Conservation (phyloP, 495 filamentous ascomycete genomes). For the Penicillium angulare region DNA sequence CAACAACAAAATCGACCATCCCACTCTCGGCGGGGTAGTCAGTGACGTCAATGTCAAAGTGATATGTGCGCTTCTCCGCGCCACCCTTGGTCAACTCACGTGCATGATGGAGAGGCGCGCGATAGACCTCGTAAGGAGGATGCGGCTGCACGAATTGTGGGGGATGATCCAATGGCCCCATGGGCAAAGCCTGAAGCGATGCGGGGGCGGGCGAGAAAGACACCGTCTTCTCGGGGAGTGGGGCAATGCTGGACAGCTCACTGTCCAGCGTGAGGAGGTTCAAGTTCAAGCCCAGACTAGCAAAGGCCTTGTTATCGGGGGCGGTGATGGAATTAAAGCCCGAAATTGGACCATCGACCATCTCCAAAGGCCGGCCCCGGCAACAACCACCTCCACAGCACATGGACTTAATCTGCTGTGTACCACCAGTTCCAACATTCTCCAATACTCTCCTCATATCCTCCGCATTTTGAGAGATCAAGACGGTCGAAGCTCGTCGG, state of each 20-base stretch:
- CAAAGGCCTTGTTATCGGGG: slow-evolving; percentile 78
- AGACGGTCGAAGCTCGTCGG: slow-evolving; percentile 74
- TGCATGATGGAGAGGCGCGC: slow-evolving; percentile 75
- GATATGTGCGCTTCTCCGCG: slow-evolving; percentile 94
- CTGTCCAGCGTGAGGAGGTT: slow-evolving; percentile 66
- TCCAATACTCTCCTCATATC: slow-evolving; percentile 67
- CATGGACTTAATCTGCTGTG: slow-evolving; percentile 55
- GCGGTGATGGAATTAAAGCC: slow-evolving; percentile 51
- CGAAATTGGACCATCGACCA: slow-evolving; percentile 44
- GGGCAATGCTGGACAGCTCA: slow-evolving; percentile 64
- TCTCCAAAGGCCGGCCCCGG: slow-evolving; percentile 58
- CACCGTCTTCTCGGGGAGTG: slow-evolving; percentile 71
- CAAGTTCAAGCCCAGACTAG: slow-evolving; percentile 71
- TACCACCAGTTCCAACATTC: slow-evolving; percentile 41
- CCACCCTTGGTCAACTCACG: slow-evolving; percentile 86
- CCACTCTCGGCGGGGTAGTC: slow-evolving; percentile 85
- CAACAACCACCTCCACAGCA: slow-evolving; percentile 97
- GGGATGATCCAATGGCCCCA: slow-evolving; percentile 57
- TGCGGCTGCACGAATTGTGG: slow-evolving; percentile 94
- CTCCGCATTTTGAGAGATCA: slow-evolving; percentile 71
- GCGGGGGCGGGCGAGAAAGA: slow-evolving; percentile 56
- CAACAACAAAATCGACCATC: slow-evolving; percentile 90
- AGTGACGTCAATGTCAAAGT: slow-evolving; percentile 95
- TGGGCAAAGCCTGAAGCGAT: slow-evolving; percentile 29
- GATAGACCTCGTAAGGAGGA: slow-evolving; percentile 85